phyloP scores from a whole-genome alignment of 2,329 filamentous ascomycete genomes.

The Hirsutella rhossiliensis region DNA sequence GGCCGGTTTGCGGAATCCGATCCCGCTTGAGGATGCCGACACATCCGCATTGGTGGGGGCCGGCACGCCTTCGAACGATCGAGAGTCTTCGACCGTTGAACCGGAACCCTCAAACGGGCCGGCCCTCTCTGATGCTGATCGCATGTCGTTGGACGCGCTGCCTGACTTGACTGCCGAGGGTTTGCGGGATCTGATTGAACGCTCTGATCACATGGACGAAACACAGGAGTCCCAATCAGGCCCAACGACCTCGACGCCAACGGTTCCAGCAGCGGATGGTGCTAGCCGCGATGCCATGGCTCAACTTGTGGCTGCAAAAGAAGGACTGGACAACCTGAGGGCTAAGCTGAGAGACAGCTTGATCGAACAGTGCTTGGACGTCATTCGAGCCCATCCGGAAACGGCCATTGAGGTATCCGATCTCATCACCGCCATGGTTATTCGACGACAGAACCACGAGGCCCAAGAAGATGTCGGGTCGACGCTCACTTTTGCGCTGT shows the following conservation, averaged over 20 bases:
- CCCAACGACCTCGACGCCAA: conserved; percentile 3
- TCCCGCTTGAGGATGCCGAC: conserved; percentile 48
- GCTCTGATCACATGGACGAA: conserved; percentile 4
- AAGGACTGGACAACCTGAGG: conserved; percentile 70
- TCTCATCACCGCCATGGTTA: conserved; percentile 63
- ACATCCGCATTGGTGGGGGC: conserved; percentile 17
- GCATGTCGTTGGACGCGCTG: conserved; percentile 24
- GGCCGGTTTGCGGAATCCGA: conserved; percentile 51
- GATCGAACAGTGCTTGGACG: conserved; percentile 81
- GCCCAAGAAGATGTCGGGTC: conserved; percentile 62
- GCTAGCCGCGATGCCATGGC: conserved; percentile 6
- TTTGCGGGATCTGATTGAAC: conserved; percentile 16
- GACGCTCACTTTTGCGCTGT: conserved; percentile 73
- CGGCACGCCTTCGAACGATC: conserved; percentile 8
- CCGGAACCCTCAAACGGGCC: conserved; percentile 12
- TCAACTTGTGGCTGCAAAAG: conserved; percentile 34
- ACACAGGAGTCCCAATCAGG: not conserved
- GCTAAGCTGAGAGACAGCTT: conserved; percentile 60
- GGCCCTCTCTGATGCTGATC: conserved; percentile 18
- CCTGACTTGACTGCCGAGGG: conserved; percentile 16
- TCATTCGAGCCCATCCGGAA: conserved; percentile 77
- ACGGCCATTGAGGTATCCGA: conserved; percentile 87
- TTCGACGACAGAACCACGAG: conserved; percentile 42
- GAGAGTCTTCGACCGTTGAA: conserved; percentile 10
- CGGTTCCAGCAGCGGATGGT: conserved; percentile 5